Conservation (phyloP, 331 rosid genomes). For the Rhamnella rubrinervis region DNA sequence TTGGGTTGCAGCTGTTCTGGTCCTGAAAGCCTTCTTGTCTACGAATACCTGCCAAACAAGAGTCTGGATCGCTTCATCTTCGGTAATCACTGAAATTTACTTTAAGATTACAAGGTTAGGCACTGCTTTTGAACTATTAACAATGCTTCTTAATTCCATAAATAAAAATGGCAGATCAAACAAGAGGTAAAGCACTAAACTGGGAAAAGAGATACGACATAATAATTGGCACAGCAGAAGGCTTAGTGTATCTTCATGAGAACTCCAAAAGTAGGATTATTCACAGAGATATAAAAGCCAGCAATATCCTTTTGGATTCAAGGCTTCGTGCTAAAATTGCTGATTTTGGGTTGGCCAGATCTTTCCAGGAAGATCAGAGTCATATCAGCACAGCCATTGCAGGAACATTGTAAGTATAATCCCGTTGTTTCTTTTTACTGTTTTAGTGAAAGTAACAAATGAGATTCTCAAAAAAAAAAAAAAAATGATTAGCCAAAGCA, state of each 20-base stretch:
- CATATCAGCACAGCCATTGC: conserved; percentile 93
- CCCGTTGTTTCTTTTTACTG: background rate
- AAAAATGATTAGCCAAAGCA: no score
- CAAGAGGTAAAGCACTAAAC: conserved; percentile 55
- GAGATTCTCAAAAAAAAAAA: background rate
- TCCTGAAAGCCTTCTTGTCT: conserved; percentile 90
- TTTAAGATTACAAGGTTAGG: background rate
- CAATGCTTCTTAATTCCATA: conserved; percentile 1
- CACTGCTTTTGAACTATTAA: background rate
- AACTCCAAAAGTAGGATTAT: conserved; percentile 63
- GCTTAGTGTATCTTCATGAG: conserved; percentile 79
- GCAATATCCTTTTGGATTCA: conserved; percentile 77
- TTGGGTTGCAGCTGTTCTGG: conserved; percentile 95
- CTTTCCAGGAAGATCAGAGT: conserved; percentile 81
- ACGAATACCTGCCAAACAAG: conserved; percentile 71
- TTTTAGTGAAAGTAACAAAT: background rate
- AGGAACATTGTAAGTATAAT: conserved; percentile 64
- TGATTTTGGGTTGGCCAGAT: conserved; percentile 91
- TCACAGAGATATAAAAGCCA: conserved; percentile 92
- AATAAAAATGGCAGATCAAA: conserved; percentile 44
- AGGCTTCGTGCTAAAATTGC: conserved; percentile 87
- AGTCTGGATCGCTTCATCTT: conserved; percentile 91
- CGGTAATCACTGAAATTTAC: conserved; percentile 39
- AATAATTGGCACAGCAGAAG: conserved; percentile 76
- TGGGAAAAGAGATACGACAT: conserved; percentile 87